Base-by-base conservation (phyloP, 2,329 filamentous ascomycete genomes). In the Penicillium sumatraense region DNA sequence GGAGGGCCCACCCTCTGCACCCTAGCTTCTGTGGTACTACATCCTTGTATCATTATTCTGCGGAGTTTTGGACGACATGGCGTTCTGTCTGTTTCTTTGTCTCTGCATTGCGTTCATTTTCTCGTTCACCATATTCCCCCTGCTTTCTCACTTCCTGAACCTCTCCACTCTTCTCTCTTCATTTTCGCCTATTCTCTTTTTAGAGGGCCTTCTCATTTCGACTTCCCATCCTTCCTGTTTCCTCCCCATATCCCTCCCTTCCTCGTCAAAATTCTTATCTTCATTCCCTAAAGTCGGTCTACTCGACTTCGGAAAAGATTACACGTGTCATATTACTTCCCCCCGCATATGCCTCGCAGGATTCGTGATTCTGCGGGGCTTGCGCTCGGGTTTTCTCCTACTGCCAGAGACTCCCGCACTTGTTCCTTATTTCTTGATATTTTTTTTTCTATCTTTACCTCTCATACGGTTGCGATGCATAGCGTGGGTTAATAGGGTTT, bases 401-500 rank as follows among this genome's bases (percentile, higher is more conserved):
- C 40, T 27, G 33, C 24, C 24, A 31, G 51, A 41, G 48, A 20
- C 24, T 29, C 27, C 26, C 42, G 2, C 27, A 35, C 51, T 50
- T 49, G 54, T 49, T 33, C 50, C 51, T 47, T 47, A 45, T 18
- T 11, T 3, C n/a, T 14, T 38, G 7, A 18, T 20, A 18, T 44
- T 51, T 33, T 29, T 38, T 49, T 35, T 36, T 51, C 49, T 27
- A 21, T 42, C 23, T 20, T 46, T 11, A 27, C 33, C 49, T 35
- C 38, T 29, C 46, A 47, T 54, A 14, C 51, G 5, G 47, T 46
- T 53, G 51, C 51, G 41, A 61, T 65, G 70, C 68, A 70, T 72
- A 71, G 70, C 68, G 70, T 71, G 67, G 66, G 62, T 46, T 54
- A 60, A 44, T 47, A 46, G 54, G 53, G 58, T 63, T 21, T 46